Evolutionary conservation across 1,284 basidiomycete species (phyloP), one percentile per base, ranked within the genome.

Genomic region (Blastosporella zonata): DNA sequence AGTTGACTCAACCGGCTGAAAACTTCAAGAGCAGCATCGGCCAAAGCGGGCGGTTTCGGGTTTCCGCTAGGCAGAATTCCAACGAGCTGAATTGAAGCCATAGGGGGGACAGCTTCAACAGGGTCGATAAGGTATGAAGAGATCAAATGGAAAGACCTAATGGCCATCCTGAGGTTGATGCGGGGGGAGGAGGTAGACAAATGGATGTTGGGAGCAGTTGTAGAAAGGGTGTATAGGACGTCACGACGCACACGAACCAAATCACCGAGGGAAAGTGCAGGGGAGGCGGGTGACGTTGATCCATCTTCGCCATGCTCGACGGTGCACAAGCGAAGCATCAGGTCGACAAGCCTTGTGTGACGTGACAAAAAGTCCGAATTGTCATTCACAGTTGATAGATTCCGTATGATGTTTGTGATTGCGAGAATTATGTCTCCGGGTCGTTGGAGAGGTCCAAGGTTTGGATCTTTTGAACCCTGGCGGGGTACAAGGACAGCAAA

Each of bases 351-450:
- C 39, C 83, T 74, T 4, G 79, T 75, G 50, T 89, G 82, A 20
- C 72, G 74, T 2, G 84, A 81, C 64, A 97, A 74, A 60, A 79
- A 83, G 23, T 71, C 69, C 49, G 77, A 69, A 61, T 97, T 97
- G 50, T 94, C 88, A 3, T 73, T 71, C 53, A 87, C 72, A 46
- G 82, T 72, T 6, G 91, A 83, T 54, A 97, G 77, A 68, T 97
- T 97, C 42, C 93, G 88, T 43, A 98, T 70, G 57, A 98, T 84
- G 62, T 90, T 93, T 40, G 87, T 66, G 35, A 90, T 75, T 1
- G 84, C 72, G 23, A 93, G 74, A 35, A 95, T 75, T 43, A 85
- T 68, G 50, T 88, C 85, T 21, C 77, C 84, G 23, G 81, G 79
- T n/a, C 81, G 79, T 57, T 79, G 83, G 38, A 73, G 70, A 4